Evolutionary conservation across 805 yeast species (phyloP), one percentile per base, ranked within the genome.

Genomic region (Candida endomychidarum): DNA sequence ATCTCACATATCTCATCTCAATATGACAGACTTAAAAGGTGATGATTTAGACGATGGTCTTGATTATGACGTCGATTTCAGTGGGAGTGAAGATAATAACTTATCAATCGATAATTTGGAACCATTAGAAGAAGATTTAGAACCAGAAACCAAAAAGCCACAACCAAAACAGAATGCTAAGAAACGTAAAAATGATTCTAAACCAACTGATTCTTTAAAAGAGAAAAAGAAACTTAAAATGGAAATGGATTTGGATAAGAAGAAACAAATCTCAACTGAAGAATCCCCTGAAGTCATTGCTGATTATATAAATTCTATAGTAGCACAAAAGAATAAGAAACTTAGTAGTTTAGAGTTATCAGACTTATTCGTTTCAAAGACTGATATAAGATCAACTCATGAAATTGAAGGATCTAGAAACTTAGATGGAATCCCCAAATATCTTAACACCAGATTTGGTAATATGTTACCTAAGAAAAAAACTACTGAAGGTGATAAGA

Each of bases 31-130:
- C 16, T 17, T 27, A 10, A 41, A 36, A 14, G 84, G 74, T 11
- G 96, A 88, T 59, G 95, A 83, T 45, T 67, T 87, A 43, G 90
- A 86, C 37, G 95, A 86, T 56, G 91, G 88, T 2, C 65, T 87
- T 36, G 83, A 72, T 3, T 85, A 84, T 54, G 73, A 69, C 4
- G 67, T 76, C 17, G 77, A 74, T 25, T 33, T 21, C 20, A 12
- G 35, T 23, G 51, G 44, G 10, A 41, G 25, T 9, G 43, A 40
- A 16, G 42, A 38, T 9, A 8, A 23, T 9, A 3, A 9, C 34
- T 12, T 20, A 16, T 8, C 16, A 5, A 5, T 27, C 11, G 26
- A 21, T n/a, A 23, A 15, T 10, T 49, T 37, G 11, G 44, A 47
- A 18, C 29, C 30, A 7, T 37, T 32, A 4, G 46, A 41, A n/a